Conservation (phyloP, 139 green algal species). For the Desmodesmus armatus region DNA sequence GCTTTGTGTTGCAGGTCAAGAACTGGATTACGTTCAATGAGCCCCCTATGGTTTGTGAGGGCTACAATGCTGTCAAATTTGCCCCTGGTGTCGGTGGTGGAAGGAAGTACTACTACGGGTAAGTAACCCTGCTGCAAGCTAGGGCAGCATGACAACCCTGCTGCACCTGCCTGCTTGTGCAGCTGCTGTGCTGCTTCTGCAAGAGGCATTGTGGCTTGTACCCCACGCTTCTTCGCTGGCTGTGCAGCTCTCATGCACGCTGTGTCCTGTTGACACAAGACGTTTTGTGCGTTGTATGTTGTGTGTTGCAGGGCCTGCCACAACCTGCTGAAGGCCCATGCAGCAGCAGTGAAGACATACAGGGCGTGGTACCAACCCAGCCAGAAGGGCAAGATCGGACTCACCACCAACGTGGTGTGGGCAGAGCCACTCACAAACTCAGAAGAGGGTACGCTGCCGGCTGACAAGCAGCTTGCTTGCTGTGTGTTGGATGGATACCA, state of each 20-base stretch:
- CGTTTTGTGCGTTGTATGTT: too few relatives aligned
- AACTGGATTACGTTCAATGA: constrained; percentile 48
- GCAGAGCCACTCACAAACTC: constrained; percentile 22
- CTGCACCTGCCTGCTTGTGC: neutral
- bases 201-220: neutral
- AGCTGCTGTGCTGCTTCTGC: neutral
- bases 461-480: neutral
- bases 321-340: constrained; percentile 54
- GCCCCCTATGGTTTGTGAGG: constrained; percentile 31
- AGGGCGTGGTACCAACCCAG: neutral
- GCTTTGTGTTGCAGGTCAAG: constrained; percentile 39
- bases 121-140: neutral
- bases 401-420: constrained; percentile 45
- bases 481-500: too few relatives aligned
- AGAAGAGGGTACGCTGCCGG: neutral
- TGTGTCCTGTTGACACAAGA: too few relatives aligned
- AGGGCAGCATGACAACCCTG: neutral
- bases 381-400: constrained; percentile 45
- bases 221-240: too few relatives aligned
- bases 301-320: constrained; percentile 41
- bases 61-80: constrained; percentile 29
- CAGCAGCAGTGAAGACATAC: constrained; percentile 44
- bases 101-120: neutral
- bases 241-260: too few relatives aligned
- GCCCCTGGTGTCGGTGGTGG: constrained; percentile 11